Evolutionary conservation across 345 rosid genomes (phyloP), one percentile per base, ranked within the genome.

Genomic region (Dimocarpus longan): DNA sequence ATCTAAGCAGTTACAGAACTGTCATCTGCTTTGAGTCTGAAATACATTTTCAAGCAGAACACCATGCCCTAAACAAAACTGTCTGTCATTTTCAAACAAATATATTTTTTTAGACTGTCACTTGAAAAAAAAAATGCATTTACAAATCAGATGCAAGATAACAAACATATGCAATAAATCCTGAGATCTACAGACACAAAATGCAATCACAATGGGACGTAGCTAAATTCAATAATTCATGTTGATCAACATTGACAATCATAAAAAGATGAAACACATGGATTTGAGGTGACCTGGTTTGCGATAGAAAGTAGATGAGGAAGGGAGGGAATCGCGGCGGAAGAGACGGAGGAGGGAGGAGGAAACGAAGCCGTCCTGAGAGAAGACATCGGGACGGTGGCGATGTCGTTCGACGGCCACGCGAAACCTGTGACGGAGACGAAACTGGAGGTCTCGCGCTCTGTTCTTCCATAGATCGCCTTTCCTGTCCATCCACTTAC

Each of bases 401-500:
- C 80, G 86, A 24, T 81, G 85, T 70, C 83, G 86, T 48, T 91
- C 97, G 15, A 92, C 98, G 16, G 91, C 97, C 70, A 95, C 88
- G 32, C 97, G 84, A 78, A 96, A 90, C 21, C 96, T 94, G 52
- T 93, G 91, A 60, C 92, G 83, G 80, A 96, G 89, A 42, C 84
- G 90, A 79, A 89, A 91, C 84, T 92, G 97, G 8, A 96, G 81
- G 10, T 83, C 78, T 5, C 90, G 83, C 0, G 91, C 94, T 50
- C 83, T 92, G 83, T 84, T 87, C 91, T 90, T 94, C 97, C 98
- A 95, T 24, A 90, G 89, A 84, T 93, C 98, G 65, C 88, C 88
- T 46, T 90, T 76, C 46, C 88, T 76, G 22, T 92, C 99, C 66
- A 91, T 71, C 76, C 90, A 75, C 80, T 87, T 74, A 63, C 3